Percentiles rank a stretch among this genome's conserved stretches.
Conservation (phyloP, 495 filamentous ascomycete species). For the Hypoxylon fragiforme region DNA sequence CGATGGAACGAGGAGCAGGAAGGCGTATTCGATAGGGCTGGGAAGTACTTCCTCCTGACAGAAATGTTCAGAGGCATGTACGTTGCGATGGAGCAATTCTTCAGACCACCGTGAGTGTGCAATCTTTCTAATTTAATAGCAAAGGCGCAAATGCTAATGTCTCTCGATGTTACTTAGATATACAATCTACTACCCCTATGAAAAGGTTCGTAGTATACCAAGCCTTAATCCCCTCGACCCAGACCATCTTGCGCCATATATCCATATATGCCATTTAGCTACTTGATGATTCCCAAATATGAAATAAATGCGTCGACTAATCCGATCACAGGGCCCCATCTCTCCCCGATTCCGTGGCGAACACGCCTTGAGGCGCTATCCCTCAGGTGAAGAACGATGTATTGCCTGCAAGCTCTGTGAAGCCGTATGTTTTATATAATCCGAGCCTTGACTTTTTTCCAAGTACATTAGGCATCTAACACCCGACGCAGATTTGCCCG, state of each 20-base stretch:
- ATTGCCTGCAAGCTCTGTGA: constrained; percentile 99
- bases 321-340: constrained; percentile 90
- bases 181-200: constrained; percentile 98
- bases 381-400: constrained; percentile 96
- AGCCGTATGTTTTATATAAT: constrained; percentile 56
- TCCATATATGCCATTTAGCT: no score
- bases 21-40: constrained; percentile 76
- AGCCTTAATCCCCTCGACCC: background rate
- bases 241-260: constrained; percentile 18
- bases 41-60: constrained; percentile 87
- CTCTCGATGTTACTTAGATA: constrained; percentile 59
- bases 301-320: no score
- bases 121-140: background rate
- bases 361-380: constrained; percentile 92
- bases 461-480: constrained; percentile 8
- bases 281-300: no score
- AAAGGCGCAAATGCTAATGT: constrained; percentile 2
- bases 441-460: background rate
- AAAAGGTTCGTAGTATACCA: constrained; percentile 63
- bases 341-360: constrained; percentile 97
- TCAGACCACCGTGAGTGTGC: constrained; percentile 85
- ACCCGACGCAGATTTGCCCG: constrained; percentile 70
- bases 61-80: constrained; percentile 99
- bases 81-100: constrained; percentile 96
- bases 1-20: constrained; percentile 74